Conservation (phyloP, 768 basidiomycete species). For the Boletus rufocinnamomeus region DNA sequence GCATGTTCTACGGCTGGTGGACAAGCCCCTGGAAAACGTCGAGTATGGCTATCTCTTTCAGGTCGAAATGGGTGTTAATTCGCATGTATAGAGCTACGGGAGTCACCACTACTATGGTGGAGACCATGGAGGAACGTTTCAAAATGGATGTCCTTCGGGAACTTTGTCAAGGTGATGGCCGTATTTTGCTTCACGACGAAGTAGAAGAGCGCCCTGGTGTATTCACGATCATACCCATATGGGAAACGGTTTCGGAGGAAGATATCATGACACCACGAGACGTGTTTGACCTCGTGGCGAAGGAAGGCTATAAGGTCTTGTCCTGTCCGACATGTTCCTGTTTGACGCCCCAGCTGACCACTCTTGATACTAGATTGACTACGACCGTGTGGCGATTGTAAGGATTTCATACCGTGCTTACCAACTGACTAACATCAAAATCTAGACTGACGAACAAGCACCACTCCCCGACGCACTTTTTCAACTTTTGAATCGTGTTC, state of each 20-base stretch:
- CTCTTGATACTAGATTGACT: slow-evolving; percentile 61
- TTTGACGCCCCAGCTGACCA: slow-evolving; percentile 6
- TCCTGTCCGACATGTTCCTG: not conserved
- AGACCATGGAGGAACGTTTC: slow-evolving; percentile 85
- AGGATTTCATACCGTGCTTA: slow-evolving; percentile 3
- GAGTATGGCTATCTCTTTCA: slow-evolving; percentile 55
- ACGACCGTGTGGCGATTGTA: slow-evolving; percentile 88
- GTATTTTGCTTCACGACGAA: slow-evolving; percentile 92
- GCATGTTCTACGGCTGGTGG: slow-evolving; percentile 86
- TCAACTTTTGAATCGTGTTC: slow-evolving; percentile 75
- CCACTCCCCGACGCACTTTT: slow-evolving; percentile 86
- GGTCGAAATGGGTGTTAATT: not conserved
- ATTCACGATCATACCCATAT: slow-evolving; percentile 90
- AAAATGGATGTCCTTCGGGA: slow-evolving; percentile 88
- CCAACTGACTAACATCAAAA: slow-evolving; percentile 7
- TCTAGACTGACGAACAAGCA: slow-evolving; percentile 95
- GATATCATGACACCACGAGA: slow-evolving; percentile 90
- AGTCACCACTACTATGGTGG: slow-evolving; percentile 86
- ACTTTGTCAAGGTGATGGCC: slow-evolving; percentile 64
- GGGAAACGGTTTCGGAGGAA: slow-evolving; percentile 81
- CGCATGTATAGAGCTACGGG: slow-evolving; percentile 74
- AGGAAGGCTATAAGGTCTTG: slow-evolving; percentile 69
- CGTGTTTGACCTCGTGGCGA: slow-evolving; percentile 70
- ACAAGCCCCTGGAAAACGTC: slow-evolving; percentile 90
- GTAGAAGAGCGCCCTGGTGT: slow-evolving; percentile 89